phyloP scores from a whole-genome alignment of 164 flowering plant species.

The Piper longum region DNA sequence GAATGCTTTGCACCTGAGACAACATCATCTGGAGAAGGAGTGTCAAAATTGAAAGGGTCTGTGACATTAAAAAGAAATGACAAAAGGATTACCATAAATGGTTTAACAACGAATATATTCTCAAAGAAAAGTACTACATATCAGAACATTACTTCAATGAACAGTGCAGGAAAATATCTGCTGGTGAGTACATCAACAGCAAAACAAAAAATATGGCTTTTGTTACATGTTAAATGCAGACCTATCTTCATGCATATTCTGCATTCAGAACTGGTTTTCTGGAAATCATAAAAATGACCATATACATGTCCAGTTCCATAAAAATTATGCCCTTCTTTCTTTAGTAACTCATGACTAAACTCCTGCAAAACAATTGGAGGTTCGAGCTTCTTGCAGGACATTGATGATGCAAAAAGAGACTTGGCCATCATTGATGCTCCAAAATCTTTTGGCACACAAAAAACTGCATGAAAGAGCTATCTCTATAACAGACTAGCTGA shows the following conservation, averaged over 20 bases:
- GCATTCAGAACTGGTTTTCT: constrained; percentile 20
- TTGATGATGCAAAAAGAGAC: constrained; percentile 73
- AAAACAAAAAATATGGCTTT: neutral
- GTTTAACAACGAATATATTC: neutral
- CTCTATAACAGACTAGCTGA: constrained; percentile 30
- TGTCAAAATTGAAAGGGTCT: constrained; percentile 76
- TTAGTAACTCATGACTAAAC: constrained; percentile 28
- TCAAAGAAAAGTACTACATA: neutral
- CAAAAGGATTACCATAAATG: neutral
- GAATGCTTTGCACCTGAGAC: constrained; percentile 41
- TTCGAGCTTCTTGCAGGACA: constrained; percentile 35
- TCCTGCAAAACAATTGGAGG: constrained; percentile 26
- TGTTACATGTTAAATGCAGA: constrained; percentile 19
- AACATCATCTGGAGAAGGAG: constrained; percentile 73
- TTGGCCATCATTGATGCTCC: constrained; percentile 83
- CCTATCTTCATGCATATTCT: constrained; percentile 39
- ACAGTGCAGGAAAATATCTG: neutral
- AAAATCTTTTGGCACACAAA: constrained; percentile 43
- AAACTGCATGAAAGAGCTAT: constrained; percentile 82
- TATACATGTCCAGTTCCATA: constrained; percentile 29
- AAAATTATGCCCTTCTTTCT: constrained; percentile 22
- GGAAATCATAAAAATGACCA: constrained; percentile 32
- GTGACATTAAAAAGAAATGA: constrained; percentile 2
- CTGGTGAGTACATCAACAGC: neutral
- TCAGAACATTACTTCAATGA: neutral